phyloP scores from a whole-genome alignment of 2,329 filamentous ascomycete genomes.

The Taxawa tesnikishii region DNA sequence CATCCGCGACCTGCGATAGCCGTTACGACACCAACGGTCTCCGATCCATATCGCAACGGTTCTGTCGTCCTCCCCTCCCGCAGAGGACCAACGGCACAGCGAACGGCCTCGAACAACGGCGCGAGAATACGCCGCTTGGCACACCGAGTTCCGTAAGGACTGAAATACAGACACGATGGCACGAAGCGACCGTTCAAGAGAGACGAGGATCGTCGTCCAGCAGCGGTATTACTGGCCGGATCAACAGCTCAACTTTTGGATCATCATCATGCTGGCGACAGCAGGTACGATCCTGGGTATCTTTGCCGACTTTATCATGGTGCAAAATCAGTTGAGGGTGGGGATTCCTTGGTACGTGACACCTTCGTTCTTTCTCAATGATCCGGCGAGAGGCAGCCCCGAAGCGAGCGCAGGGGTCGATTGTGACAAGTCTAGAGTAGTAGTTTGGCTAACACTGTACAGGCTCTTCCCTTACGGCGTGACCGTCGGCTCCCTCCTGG shows the following conservation, averaged over 20 bases:
- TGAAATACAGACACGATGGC: not conserved
- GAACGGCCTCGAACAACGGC: too few species aligned
- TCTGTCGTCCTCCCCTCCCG: too few species aligned
- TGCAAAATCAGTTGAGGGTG: slow-evolving; percentile 42
- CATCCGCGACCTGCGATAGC: not conserved
- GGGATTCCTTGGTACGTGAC: slow-evolving; percentile 46
- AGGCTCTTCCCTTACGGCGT: slow-evolving; percentile 57
- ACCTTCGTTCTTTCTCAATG: too few species aligned
- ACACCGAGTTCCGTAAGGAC: too few species aligned
- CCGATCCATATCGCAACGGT: too few species aligned
- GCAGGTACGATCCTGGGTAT: slow-evolving; percentile 47
- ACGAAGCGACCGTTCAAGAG: too few species aligned
- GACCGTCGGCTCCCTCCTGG: slow-evolving; percentile 41
- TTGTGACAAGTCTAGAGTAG: too few species aligned
- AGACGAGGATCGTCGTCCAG: not conserved
- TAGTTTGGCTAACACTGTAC: slow-evolving; percentile 3
- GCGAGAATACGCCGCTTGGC: too few species aligned
- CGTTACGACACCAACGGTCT: not conserved
- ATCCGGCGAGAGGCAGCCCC: not conserved
- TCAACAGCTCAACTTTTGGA: slow-evolving; percentile 52
- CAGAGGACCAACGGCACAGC: too few species aligned
- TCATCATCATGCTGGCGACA: slow-evolving; percentile 47
- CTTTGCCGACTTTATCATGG: slow-evolving; percentile 46
- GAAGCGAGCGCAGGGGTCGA: too few species aligned
- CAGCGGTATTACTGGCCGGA: slow-evolving; percentile 49